A percentile compares a stretch with the other conserved stretches of the same genome.
Evolutionary conservation across 2,329 filamentous ascomycete species (phyloP).

Genomic region (Fusarium sublunatum): DNA sequence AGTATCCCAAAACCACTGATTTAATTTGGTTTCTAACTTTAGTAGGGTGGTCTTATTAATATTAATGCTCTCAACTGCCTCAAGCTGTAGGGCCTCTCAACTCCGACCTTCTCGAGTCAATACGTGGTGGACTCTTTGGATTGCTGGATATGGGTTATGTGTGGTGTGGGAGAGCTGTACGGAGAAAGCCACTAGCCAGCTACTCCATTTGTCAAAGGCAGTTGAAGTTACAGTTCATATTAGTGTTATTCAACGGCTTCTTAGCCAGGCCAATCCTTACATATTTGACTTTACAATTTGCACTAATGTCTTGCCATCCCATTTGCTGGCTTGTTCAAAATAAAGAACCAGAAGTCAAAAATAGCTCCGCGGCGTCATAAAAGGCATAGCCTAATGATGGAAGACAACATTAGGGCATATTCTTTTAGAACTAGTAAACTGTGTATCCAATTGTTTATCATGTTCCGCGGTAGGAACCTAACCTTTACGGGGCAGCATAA

Average conservation of each 20-base stretch:
- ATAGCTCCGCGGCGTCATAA: no score
- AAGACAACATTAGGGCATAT: no score
- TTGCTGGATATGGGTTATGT: background rate
- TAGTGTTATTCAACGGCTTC: slow-evolving; percentile 1
- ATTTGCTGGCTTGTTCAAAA: no score
- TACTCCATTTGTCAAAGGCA: slow-evolving; percentile 5
- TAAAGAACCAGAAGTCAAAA: no score
- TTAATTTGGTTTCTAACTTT: background rate
- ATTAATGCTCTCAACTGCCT: slow-evolving; percentile 24
- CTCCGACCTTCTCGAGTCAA: no score
- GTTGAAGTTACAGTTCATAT: background rate
- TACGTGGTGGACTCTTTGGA: background rate
- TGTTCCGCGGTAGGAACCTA: no score
- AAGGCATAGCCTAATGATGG: no score
- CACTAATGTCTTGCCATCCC: no score
- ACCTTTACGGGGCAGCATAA: background rate
- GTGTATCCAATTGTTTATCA: no score
- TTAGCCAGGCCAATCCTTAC: slow-evolving; percentile 1
- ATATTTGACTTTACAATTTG: background rate
- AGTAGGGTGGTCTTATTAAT: slow-evolving; percentile 12
- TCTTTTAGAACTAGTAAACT: no score
- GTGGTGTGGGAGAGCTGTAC: background rate
- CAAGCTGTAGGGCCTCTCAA: no score
- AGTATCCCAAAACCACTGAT: background rate
- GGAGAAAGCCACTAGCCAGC: slow-evolving; percentile 14